These are phyloP conservation scores for Kockiozyma suomiensis DNA, from an alignment of 805 yeast species.

Conservation along the genomic window DNA sequence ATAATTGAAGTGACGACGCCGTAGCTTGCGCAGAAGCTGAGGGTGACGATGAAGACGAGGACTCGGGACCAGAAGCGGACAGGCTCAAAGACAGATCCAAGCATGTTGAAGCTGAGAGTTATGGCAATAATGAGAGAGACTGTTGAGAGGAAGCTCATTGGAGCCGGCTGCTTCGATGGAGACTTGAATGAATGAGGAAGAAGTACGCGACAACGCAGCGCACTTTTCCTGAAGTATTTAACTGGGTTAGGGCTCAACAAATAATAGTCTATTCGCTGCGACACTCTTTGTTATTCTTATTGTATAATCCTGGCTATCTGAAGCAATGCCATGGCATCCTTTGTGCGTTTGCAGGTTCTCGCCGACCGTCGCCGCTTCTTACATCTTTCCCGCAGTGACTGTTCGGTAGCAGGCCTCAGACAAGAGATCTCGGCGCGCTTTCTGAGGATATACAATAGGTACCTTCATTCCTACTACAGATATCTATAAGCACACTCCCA, in stretches of 20 bases:
- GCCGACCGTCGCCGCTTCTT: conserved; percentile 3
- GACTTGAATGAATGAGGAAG: too few relatives aligned
- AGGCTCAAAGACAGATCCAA: conserved; percentile 39
- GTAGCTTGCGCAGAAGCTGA: conserved; percentile 42
- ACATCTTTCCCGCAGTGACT: not conserved
- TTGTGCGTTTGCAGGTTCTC: conserved; percentile 4
- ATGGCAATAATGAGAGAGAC: conserved; percentile 15
- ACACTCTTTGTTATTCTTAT: not conserved
- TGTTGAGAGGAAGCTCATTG: conserved; percentile 29
- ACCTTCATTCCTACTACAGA: not conserved
- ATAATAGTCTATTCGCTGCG: too few relatives aligned
- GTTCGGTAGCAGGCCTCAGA: not conserved
- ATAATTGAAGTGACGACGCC: conserved; percentile 68
- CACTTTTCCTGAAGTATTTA: not conserved
- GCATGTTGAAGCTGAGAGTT: conserved; percentile 21
- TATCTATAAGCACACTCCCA: too few relatives aligned
- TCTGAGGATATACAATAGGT: conserved; percentile 1
- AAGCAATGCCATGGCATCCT: not conserved
- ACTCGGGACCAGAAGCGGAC: conserved; percentile 43
- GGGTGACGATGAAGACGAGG: conserved; percentile 38
- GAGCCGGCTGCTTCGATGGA: not conserved
- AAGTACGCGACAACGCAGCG: too few relatives aligned
- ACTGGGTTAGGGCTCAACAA: not conserved
- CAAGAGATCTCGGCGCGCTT: conserved; percentile 1
- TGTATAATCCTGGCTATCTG: not conserved